These are phyloP conservation scores for Coprinellus micaceus DNA, from an alignment of 768 basidiomycete genomes.

Conservation along the genomic window DNA sequence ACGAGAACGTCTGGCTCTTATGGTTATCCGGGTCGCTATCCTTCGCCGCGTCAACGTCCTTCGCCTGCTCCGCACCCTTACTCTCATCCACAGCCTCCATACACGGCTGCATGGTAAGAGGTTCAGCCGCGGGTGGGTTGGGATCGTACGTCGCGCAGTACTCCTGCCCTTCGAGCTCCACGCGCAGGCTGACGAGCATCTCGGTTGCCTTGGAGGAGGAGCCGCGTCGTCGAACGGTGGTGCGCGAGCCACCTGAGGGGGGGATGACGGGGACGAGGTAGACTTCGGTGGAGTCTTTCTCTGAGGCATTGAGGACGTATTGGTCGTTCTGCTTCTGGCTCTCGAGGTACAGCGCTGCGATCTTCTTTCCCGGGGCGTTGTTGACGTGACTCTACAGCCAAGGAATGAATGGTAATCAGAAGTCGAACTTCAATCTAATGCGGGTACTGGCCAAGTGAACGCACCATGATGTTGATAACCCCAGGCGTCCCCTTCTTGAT, in stretches of 20 bases:
- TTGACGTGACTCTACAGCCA: constrained; percentile 8
- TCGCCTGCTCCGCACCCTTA: neutral
- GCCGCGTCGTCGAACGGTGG: constrained; percentile 1
- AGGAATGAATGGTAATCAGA: neutral
- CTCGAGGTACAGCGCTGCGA: constrained; percentile 20
- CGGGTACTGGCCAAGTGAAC: constrained; percentile 14
- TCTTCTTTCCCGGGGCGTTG: constrained; percentile 8
- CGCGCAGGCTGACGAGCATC: constrained; percentile 38
- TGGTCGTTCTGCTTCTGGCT: constrained; percentile 18
- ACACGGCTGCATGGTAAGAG: constrained; percentile 50
- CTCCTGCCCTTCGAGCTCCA: constrained; percentile 36
- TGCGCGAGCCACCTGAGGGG: neutral
- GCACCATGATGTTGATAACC: constrained; percentile 46
- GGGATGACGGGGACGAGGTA: constrained; percentile 29
- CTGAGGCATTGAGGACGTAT: constrained; percentile 47
- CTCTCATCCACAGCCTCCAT: neutral
- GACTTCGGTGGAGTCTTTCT: constrained; percentile 42
- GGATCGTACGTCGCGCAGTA: constrained; percentile 66
- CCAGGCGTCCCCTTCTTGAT: constrained; percentile 32
- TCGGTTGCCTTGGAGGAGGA: constrained; percentile 11
- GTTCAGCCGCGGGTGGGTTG: constrained; percentile 42
- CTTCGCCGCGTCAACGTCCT: neutral
- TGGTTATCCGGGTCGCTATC: constrained; percentile 18
- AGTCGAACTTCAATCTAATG: no score
- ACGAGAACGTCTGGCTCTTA: constrained; percentile 59